Base-by-base conservation (phyloP, 768 basidiomycete genomes). In the Tricholoma bakamatsutake region DNA sequence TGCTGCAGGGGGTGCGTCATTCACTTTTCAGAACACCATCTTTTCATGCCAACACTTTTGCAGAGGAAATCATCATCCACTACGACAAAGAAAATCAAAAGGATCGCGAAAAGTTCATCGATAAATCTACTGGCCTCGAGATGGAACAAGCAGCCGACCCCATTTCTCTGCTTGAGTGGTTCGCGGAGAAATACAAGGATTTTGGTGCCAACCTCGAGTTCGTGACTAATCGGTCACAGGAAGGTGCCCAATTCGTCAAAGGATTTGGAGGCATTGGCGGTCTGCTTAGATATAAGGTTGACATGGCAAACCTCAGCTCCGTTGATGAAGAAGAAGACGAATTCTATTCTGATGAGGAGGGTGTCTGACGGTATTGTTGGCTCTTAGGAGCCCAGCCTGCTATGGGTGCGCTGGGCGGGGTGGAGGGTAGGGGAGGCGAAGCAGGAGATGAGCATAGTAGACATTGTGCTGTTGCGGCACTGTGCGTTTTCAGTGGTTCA, bases 191-290 rank as follows among this genome's bases (percentile, higher is more conserved):
- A 69, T 99, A 98, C 80, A 94, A 92, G 70, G 93, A 96, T 40
- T 98, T 98, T 67, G 97, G 96, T 59, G 92, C 96, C 51, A 87
- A 87, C 62, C 85, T 98, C 58, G 93, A 95, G 75, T 98, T 98
- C 68, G 86, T 98, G 43, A 96, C 95, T 60, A 94, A 98, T 74
- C 84, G 88, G 52, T 95, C 93, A 7, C 96, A 98, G 69, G 96
- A 99, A 69, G 96, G 96, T 31, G 90, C 92, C 33, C 95, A 98
- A 69, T 98, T 97, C 76, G 93, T 96, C 64, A 96, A 95, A 70
- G 96, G 96, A 40, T 98, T 99, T 64, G 96, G 96, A 71, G 96
- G 97, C 24, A 98, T 99, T 62, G 96, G 97, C 28, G 96, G 95
- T 30, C 77, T 98, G 57, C 75, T 97, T 56, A 83, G 96, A 49